Percentiles rank a stretch among this genome's conserved stretches.
These are phyloP conservation scores for Protomyces inouyei DNA, from an alignment of 1,139 yeast genomes.

Conservation along the genomic window DNA sequence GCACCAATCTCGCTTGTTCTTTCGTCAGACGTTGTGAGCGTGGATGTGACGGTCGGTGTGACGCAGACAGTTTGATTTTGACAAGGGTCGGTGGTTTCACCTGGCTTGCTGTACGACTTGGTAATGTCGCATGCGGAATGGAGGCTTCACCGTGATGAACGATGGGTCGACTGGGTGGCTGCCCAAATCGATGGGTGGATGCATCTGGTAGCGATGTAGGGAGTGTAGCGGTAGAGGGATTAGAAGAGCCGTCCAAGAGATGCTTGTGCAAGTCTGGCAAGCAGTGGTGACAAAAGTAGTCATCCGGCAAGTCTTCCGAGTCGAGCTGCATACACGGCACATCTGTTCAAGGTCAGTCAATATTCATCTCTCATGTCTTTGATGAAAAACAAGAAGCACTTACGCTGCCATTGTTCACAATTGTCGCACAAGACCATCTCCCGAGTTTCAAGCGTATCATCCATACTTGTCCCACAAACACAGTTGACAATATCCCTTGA, in stretches of 20 bases:
- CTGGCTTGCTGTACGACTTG: neutral
- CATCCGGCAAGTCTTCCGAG: conserved; percentile 6
- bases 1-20: neutral
- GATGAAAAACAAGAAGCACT: neutral
- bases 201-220: neutral
- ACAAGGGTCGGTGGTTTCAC: neutral
- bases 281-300: conserved; percentile 15
- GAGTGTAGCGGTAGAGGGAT: neutral
- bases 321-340: conserved; percentile 10
- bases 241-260: neutral
- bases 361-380: neutral
- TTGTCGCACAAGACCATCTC: conserved; percentile 18
- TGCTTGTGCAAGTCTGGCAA: conserved; percentile 5
- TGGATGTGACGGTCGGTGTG: neutral
- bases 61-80: neutral
- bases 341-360: neutral
- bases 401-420: conserved; percentile 18
- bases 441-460: neutral
- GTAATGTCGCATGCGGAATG: neutral
- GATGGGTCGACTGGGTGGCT: neutral
- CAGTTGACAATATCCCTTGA: conserved; percentile 8
- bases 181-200: too few species aligned
- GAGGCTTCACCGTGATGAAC: neutral
- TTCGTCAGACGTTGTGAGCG: neutral
- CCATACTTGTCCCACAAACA: conserved; percentile 1